These are phyloP conservation scores for Termitomyces sp. DNA, from an alignment of 768 basidiomycete genomes.

Conservation along the genomic window DNA sequence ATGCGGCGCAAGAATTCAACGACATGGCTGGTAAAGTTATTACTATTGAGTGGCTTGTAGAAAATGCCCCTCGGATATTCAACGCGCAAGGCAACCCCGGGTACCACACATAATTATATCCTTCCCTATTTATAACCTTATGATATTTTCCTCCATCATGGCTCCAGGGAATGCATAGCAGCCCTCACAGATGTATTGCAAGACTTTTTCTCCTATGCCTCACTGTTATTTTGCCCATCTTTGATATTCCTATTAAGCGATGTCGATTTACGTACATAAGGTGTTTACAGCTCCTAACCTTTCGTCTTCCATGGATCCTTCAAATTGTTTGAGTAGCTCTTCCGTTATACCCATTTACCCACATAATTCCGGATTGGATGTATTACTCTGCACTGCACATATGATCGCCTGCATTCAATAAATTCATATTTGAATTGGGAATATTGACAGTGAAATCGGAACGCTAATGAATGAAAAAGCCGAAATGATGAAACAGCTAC, in stretches of 20 bases:
- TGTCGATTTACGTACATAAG: constrained; percentile 3
- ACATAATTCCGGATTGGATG: constrained; percentile 13
- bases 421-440: neutral
- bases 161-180: constrained; percentile 10
- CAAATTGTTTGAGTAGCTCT: constrained; percentile 1
- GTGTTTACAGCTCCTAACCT: neutral
- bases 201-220: neutral
- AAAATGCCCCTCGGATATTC: constrained; percentile 68
- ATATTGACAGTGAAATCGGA: neutral
- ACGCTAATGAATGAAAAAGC: neutral
- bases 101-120: constrained; percentile 9
- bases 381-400: constrained; percentile 11
- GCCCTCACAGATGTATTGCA: constrained; percentile 6
- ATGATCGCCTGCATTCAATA: constrained; percentile 9
- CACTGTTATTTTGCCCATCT: neutral
- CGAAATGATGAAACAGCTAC: neutral
- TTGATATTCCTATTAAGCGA: neutral
- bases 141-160: constrained; percentile 3
- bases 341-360: constrained; percentile 10
- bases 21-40: constrained; percentile 98
- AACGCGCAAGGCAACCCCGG: constrained; percentile 15
- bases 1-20: constrained; percentile 85
- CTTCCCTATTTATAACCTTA: constrained; percentile 16
- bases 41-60: constrained; percentile 91
- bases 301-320: neutral